Conservation (phyloP, 1,284 basidiomycete species). For the Cutaneotrichosporon cavernicola region DNA sequence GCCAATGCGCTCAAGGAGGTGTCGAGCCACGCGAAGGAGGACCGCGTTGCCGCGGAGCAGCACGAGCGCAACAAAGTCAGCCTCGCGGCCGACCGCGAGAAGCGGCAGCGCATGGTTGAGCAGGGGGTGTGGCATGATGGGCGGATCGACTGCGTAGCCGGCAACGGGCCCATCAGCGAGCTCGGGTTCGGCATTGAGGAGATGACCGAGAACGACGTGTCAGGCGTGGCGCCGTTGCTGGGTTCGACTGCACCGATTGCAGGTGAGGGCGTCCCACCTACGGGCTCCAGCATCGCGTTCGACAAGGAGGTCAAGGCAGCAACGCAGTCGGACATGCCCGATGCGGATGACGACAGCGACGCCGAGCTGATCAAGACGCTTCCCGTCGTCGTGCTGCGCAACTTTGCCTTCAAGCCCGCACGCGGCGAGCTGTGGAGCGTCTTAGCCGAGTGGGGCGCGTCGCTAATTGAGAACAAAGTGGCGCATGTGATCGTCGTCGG, state of each 20-base stretch:
- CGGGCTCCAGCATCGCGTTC: background rate
- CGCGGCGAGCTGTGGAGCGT: slow-evolving; percentile 70
- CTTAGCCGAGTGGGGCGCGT: slow-evolving; percentile 81
- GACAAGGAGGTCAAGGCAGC: slow-evolving; percentile 5
- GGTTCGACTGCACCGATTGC: slow-evolving; percentile 36
- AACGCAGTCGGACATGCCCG: background rate
- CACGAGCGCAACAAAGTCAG: slow-evolving; percentile 29
- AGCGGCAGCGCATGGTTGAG: slow-evolving; percentile 52
- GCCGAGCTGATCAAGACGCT: slow-evolving; percentile 61
- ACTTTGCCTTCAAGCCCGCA: slow-evolving; percentile 68
- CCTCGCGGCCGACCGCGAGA: slow-evolving; percentile 41
- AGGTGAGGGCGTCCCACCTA: slow-evolving; percentile 37
- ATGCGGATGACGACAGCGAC: slow-evolving; percentile 39
- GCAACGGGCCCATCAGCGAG: slow-evolving; percentile 78
- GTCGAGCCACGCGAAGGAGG: slow-evolving; percentile 48
- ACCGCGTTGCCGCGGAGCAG: slow-evolving; percentile 50
- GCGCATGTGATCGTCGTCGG: slow-evolving; percentile 91
- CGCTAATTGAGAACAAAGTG: slow-evolving; percentile 73
- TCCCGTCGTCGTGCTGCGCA: slow-evolving; percentile 80
- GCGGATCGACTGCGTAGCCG: slow-evolving; percentile 72
- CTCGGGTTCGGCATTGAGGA: slow-evolving; percentile 72
- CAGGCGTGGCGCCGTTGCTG: slow-evolving; percentile 34
- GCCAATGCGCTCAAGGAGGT: slow-evolving; percentile 69
- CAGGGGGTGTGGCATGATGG: slow-evolving; percentile 75
- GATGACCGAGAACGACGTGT: slow-evolving; percentile 55